Conservation (phyloP, 768 basidiomycete genomes). For the Mycena filopes region DNA sequence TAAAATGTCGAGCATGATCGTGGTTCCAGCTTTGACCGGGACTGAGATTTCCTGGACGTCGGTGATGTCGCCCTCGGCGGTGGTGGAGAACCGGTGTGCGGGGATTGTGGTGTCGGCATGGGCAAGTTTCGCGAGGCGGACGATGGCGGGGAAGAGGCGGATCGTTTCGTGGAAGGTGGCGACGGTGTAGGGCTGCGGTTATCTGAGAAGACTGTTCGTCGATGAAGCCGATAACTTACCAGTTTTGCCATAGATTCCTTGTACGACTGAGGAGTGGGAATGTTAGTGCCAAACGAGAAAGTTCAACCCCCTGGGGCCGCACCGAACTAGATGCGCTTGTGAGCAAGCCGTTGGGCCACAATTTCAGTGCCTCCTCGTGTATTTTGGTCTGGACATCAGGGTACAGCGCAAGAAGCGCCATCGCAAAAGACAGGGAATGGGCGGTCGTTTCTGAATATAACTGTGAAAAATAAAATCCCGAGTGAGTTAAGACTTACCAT, state of each 20-base stretch:
- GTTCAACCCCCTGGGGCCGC: neutral
- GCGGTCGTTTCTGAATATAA: constrained; percentile 56
- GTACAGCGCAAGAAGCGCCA: constrained; percentile 59
- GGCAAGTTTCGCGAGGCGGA: constrained; percentile 49
- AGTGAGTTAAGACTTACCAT: constrained; percentile 44
- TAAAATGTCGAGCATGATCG: constrained; percentile 52
- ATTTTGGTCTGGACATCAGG: constrained; percentile 60
- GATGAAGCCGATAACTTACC: constrained; percentile 36
- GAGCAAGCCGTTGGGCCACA: constrained; percentile 53
- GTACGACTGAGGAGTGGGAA: constrained; percentile 44
- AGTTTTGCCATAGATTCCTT: constrained; percentile 50
- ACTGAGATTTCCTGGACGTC: constrained; percentile 40
- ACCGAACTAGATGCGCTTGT: constrained; percentile 40
- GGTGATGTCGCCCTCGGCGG: constrained; percentile 37
- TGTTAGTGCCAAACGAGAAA: neutral
- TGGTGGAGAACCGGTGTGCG: constrained; percentile 45
- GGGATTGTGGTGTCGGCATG: constrained; percentile 47
- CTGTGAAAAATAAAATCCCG: neutral
- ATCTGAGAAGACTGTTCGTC: neutral
- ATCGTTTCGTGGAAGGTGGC: constrained; percentile 59
- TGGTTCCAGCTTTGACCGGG: constrained; percentile 50
- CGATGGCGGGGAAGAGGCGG: constrained; percentile 52
- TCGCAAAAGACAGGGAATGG: constrained; percentile 54
- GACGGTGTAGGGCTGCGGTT: constrained; percentile 51
- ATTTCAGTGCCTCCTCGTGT: constrained; percentile 48